Evolutionary conservation across 805 yeast species (phyloP).

Genomic region (Kodamaea sagamina): DNA sequence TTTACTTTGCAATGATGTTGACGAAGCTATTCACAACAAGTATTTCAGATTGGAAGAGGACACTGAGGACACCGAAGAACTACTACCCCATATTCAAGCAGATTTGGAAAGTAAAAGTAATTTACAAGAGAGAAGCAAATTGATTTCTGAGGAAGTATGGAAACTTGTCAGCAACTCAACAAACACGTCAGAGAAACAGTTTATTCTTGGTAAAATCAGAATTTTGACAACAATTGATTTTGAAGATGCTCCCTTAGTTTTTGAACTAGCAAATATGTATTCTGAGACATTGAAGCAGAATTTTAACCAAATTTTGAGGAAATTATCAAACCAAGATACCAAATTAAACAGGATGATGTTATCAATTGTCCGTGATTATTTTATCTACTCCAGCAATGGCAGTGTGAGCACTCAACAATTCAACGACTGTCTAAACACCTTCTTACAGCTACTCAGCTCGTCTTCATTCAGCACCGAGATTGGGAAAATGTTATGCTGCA

Average conservation of each 20-base stretch:
- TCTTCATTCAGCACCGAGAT: background rate
- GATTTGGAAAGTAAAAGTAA: background rate
- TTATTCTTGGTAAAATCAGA: constrained; percentile 7
- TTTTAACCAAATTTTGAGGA: constrained; percentile 1
- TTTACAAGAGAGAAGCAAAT: background rate
- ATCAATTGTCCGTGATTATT: constrained; percentile 2
- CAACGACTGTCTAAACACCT: background rate
- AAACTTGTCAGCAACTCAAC: background rate
- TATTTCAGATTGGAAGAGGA: background rate
- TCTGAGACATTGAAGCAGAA: background rate
- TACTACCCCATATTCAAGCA: background rate
- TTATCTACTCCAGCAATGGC: background rate
- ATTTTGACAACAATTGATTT: constrained; percentile 7
- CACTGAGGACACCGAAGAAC: background rate
- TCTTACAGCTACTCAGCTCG: background rate
- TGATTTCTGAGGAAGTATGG: background rate
- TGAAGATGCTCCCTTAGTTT: background rate
- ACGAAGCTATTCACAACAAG: background rate
- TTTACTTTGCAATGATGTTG: background rate
- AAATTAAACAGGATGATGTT: background rate
- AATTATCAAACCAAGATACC: background rate
- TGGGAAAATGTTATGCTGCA: constrained; percentile 2
- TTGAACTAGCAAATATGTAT: background rate
- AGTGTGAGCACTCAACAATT: background rate
- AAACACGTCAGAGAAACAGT: background rate